Evolutionary conservation across 768 basidiomycete genomes (phyloP), one percentile per base, ranked within the genome.

Genomic region (Coprinopsis strossmayeri): DNA sequence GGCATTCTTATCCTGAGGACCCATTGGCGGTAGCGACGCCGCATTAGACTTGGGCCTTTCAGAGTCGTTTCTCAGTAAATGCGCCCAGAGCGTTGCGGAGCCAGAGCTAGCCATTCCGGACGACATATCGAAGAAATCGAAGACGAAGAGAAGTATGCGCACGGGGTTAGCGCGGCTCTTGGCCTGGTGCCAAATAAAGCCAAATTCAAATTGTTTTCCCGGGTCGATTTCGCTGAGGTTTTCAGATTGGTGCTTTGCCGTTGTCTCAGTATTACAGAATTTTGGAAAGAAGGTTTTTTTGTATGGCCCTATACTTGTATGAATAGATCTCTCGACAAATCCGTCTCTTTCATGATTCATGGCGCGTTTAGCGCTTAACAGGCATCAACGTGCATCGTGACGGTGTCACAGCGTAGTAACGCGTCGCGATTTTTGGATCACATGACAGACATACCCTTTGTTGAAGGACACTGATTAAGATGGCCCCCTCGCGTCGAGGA

Each of bases 1-100:
- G 11, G 75, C 78, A 9, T 76, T 74, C 55, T 76, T 86, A 65
- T 88, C 85, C 24, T 76, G 55, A 3, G 84, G 81, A 10, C 69
- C 69, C 34, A 70, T 53, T 10, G 76, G 71, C n/a, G 74, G 67
- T 49, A 5, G 67, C n/a, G 24, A 61, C 26, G 54, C 51, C 44
- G 18, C 59, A 28, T 27, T 61, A 41, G 64, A 50, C 12, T 58
- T 48, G 1, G 61, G 56, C 25, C 55, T 52, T 20, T 55, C 53
- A 10, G 64, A 64, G 56, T 73, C 72, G 54, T 73, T 76, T 34
- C 70, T 65, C 1, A 81, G 66, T 10, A 84, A 59, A 57, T 80
- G 78, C 10, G 77, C 71, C 82, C 82, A 84, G n/a, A 78, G 62
- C 21, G 67, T 61, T 28, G 67, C 52, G 37, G 46, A 45, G 1